Evolutionary conservation across 805 yeast genomes (phyloP), one percentile per base, ranked within the genome.

Genomic region (Zygotorulaspora danielsina): DNA sequence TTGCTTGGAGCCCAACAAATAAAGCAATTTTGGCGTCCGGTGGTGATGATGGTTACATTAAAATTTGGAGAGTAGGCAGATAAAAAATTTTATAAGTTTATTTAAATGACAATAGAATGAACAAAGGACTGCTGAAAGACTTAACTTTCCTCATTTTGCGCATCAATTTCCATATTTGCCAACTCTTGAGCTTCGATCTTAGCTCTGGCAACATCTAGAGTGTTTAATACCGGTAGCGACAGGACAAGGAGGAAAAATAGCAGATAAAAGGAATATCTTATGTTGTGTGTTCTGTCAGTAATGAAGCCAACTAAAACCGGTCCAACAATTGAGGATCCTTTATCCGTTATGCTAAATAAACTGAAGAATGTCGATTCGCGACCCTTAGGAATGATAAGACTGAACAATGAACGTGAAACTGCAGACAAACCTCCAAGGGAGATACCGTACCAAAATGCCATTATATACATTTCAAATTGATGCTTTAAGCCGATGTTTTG

Each of bases 291-390:
- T 41, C 64, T 64, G 61, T 84, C 88, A 3, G 84, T 79, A 35
- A 84, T 73, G 44, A 83, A 42, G 0, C 88, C 93, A n/a, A 84
- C 76, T 15, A 83, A 50, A 4, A 79, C 61, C 0, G 94, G 93
- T 0, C 94, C 93, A 19, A 84, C 48, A 3, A 84, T 75, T 0
- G 86, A 78, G 4, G 86, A 79, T 2, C 93, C 90, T 54, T 84
- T 84, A 59, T 84, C 93, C 1, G 94, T 84, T 27, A 84, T 78
- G 28, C 84, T 75, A 59, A 79, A 84, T 30, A 84, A 64, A 10
- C 90, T 81, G 61, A 84, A 84, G 54, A 83, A 84, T 5, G 81
- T 76, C 3, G 82, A 76, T 54, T 84, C 94, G 50, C 75, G 78
- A 5, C 93, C 93, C 32, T 65, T 69, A 13, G 94, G 94, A 31